A percentile compares a stretch with the other conserved stretches of the same genome.
Conservation (phyloP, 345 rosid genomes). For the Raphanus sativus region DNA sequence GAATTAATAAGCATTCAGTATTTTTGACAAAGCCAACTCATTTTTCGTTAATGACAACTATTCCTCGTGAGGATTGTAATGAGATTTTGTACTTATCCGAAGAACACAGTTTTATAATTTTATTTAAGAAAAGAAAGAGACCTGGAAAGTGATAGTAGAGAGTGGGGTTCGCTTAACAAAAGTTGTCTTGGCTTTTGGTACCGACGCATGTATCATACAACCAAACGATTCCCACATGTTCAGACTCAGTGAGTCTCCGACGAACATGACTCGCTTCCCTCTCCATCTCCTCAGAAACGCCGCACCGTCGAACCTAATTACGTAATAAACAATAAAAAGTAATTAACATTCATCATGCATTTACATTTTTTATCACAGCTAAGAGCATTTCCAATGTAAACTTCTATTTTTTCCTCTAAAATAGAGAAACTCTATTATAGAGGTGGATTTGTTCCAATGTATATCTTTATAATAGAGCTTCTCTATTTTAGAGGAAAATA, state of each 20-base stretch:
- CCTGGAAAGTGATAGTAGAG: conserved; percentile 68
- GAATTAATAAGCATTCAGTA: conserved; percentile 16
- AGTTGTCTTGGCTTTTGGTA: conserved; percentile 60
- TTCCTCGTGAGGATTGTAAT: conserved; percentile 27
- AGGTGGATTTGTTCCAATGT: too few relatives aligned
- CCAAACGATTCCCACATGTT: conserved; percentile 97
- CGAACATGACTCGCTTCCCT: conserved; percentile 94
- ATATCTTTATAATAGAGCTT: too few relatives aligned
- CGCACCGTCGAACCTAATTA: conserved; percentile 69
- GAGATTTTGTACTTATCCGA: conserved; percentile 20
- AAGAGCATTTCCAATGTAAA: too few relatives aligned
- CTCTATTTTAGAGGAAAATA: too few relatives aligned
- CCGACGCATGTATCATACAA: conserved; percentile 93
- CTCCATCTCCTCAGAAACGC: conserved; percentile 66
- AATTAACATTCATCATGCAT: conserved; percentile 9
- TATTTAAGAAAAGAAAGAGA: conserved; percentile 25
- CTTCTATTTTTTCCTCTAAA: too few relatives aligned
- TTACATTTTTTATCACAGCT: background rate
- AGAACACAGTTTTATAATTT: background rate
- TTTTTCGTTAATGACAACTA: conserved; percentile 26
- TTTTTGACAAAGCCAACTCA: conserved; percentile 18
- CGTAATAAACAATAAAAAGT: background rate
- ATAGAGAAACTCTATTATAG: too few relatives aligned
- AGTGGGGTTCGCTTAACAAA: conserved; percentile 49
- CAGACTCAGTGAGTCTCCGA: conserved; percentile 95